Percentiles rank a stretch among this genome's conserved stretches.
phyloP scores from a whole-genome alignment of 352 stramenopile genomes.

The Phytophthora hybrid region DNA sequence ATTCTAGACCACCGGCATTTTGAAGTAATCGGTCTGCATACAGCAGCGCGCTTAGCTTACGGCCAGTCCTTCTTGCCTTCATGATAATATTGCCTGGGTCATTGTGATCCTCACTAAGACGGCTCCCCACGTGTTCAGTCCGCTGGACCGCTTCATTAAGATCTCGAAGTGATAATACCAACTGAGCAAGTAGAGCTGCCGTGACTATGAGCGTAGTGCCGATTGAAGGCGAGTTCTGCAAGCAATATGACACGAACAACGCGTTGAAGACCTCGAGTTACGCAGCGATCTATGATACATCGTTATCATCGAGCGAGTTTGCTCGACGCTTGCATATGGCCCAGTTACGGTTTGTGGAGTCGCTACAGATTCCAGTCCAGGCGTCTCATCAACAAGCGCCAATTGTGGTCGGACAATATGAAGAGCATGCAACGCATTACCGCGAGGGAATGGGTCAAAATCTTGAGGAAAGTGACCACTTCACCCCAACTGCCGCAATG shows the following conservation, averaged over 20 bases:
- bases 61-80: too few species aligned
- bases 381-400: neutral
- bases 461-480: constrained; percentile 17
- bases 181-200: constrained; percentile 5
- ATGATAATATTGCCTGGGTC: constrained; percentile 4
- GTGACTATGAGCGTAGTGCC: constrained; percentile 30
- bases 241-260: constrained; percentile 37
- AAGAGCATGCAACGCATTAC: constrained; percentile 47
- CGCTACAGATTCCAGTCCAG: constrained; percentile 1
- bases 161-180: constrained; percentile 28
- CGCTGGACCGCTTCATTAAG: constrained; percentile 9
- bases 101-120: constrained; percentile 13
- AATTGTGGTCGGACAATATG: constrained; percentile 45
- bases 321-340: constrained; percentile 11
- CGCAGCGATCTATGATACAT: neutral
- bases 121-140: constrained; percentile 3
- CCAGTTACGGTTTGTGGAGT: constrained; percentile 35
- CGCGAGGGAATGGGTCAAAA: constrained; percentile 16
- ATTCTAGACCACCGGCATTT: too few species aligned
- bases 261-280: constrained; percentile 37
- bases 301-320: neutral
- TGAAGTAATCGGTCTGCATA: too few species aligned
- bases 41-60: too few species aligned
- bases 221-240: constrained; percentile 34
- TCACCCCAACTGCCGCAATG: constrained; percentile 49